Percentiles rank a stretch among this genome's conserved stretches.
phyloP scores from a whole-genome alignment of 306 rosid species.

The Inga leiocalycina region DNA sequence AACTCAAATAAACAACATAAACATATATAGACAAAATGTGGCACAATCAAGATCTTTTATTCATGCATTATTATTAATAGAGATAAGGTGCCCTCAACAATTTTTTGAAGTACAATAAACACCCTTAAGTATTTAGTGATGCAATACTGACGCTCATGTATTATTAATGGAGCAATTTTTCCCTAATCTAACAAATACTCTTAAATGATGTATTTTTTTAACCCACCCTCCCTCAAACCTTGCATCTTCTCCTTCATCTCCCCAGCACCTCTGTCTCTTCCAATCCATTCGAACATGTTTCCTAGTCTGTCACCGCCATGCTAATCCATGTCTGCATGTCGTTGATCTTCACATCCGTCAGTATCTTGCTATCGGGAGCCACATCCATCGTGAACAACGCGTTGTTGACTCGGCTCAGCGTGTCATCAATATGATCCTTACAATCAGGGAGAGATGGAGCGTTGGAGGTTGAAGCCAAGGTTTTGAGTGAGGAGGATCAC shows the following conservation, averaged over 20 bases:
- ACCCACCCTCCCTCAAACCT: background rate
- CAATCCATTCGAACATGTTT: slow-evolving; percentile 69
- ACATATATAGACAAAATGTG: background rate
- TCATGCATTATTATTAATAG: no score
- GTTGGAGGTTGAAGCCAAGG: slow-evolving; percentile 13
- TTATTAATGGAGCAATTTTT: no score
- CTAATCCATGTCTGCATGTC: slow-evolving; percentile 77
- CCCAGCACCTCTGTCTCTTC: slow-evolving; percentile 55
- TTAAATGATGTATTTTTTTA: no score
- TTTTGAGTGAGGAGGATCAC: slow-evolving; percentile 24
- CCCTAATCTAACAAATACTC: no score
- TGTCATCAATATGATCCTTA: slow-evolving; percentile 59
- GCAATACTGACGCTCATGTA: no score
- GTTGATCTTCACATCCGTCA: slow-evolving; percentile 33
- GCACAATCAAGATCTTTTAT: background rate
- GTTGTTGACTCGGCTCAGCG: slow-evolving; percentile 61
- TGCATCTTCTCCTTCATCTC: no score
- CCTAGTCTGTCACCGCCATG: slow-evolving; percentile 64
- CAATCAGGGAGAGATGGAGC: slow-evolving; percentile 53
- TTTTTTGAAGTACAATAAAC: no score
- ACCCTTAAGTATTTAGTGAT: no score
- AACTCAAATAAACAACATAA: no score
- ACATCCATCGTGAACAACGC: slow-evolving; percentile 44
- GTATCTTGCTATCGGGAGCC: background rate
- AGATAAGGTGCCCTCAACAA: no score